phyloP scores from a whole-genome alignment of 768 basidiomycete genomes.

The Amanita thiersii region DNA sequence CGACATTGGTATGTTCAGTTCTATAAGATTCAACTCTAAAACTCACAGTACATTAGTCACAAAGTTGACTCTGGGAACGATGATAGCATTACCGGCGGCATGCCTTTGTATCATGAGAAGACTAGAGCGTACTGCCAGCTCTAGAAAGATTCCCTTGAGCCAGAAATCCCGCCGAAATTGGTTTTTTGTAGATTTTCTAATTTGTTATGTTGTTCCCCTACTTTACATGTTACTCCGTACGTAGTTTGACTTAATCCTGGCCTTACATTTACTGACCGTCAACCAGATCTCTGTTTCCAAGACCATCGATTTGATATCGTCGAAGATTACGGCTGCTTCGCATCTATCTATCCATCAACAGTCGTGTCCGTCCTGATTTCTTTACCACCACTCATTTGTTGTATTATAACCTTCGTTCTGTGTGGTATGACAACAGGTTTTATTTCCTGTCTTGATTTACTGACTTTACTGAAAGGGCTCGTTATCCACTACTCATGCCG shows the following conservation, averaged over 20 bases:
- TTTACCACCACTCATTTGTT: constrained; percentile 37
- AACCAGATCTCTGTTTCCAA: constrained; percentile 46
- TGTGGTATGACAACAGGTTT: constrained; percentile 23
- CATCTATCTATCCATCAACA: constrained; percentile 35
- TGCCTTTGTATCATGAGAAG: constrained; percentile 47
- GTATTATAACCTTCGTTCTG: constrained; percentile 30
- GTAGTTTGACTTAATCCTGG: constrained; percentile 13
- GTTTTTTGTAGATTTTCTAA: constrained; percentile 31
- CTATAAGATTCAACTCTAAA: too few relatives aligned
- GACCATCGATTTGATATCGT: constrained; percentile 57
- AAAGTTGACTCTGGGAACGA: constrained; percentile 28
- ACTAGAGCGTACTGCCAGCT: constrained; percentile 47
- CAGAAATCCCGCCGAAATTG: constrained; percentile 30
- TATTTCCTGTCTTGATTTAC: not conserved
- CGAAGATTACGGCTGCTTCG: constrained; percentile 47
- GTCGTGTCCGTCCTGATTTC: constrained; percentile 35
- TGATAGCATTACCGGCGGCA: constrained; percentile 50
- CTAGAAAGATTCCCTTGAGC: constrained; percentile 23
- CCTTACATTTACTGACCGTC: not conserved
- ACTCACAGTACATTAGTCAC: not conserved
- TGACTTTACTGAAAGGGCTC: constrained; percentile 16
- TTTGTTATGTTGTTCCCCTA: constrained; percentile 49
- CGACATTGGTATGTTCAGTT: constrained; percentile 62
- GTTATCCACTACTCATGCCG: constrained; percentile 25
- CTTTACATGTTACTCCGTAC: constrained; percentile 53